A percentile compares a stretch with the other conserved stretches of the same genome.
Evolutionary conservation across 768 basidiomycete genomes (phyloP).

Genomic region (Phylloporus arenicola): DNA sequence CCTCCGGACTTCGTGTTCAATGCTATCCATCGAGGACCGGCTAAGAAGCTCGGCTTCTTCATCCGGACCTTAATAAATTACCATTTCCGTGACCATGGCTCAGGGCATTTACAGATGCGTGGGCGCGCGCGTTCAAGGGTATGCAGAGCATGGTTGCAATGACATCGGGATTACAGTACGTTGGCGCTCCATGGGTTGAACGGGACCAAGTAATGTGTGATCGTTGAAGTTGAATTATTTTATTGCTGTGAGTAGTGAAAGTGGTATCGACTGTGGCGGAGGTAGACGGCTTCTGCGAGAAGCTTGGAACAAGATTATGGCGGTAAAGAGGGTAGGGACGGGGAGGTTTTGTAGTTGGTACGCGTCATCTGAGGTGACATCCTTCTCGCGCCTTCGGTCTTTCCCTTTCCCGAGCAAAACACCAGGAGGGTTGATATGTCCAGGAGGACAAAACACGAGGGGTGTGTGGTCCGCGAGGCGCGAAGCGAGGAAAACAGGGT

Average conservation of each 20-base stretch:
- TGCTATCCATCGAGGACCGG: conserved; percentile 84
- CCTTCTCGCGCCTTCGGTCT: conserved; percentile 24
- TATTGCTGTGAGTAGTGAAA: conserved; percentile 13
- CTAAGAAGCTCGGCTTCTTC: conserved; percentile 58
- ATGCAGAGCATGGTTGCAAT: conserved; percentile 68
- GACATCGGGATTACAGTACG: conserved; percentile 73
- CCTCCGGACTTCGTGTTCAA: conserved; percentile 73
- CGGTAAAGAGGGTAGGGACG: conserved; percentile 19
- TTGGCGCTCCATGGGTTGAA: conserved; percentile 25
- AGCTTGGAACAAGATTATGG: conserved; percentile 14
- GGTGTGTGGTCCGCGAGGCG: conserved; percentile 36
- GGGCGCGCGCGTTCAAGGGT: conserved; percentile 45
- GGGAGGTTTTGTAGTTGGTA: conserved; percentile 11
- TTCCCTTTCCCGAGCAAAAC: conserved; percentile 60
- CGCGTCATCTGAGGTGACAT: conserved; percentile 46
- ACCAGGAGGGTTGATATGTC: conserved; percentile 74
- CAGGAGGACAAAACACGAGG: conserved; percentile 48
- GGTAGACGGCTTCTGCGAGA: conserved; percentile 23
- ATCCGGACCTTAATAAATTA: conserved; percentile 41
- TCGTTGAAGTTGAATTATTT: conserved; percentile 10
- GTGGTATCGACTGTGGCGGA: conserved; percentile 27
- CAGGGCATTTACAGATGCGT: conserved; percentile 41
- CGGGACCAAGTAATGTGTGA: conserved; percentile 5
- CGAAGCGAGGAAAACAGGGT: too few species aligned
- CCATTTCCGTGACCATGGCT: conserved; percentile 44